Conservation (phyloP, 2,329 filamentous ascomycete species). For the Didymella segeticola region DNA sequence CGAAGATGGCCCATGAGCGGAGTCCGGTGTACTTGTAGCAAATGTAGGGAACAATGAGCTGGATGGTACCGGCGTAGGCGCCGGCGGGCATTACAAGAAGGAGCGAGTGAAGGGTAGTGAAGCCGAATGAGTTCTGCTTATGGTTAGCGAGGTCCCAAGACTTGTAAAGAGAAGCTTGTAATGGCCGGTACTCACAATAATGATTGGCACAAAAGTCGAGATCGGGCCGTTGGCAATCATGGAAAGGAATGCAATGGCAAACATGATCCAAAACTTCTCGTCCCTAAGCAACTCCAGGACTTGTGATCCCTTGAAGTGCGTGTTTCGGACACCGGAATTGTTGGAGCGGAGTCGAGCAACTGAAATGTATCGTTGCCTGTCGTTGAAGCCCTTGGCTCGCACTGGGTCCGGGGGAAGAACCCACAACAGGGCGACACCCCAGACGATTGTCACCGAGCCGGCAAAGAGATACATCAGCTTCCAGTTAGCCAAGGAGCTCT, state of each 20-base stretch:
- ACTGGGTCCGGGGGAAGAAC: constrained; percentile 53
- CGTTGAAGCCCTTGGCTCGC: constrained; percentile 42
- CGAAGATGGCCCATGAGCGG: constrained; percentile 36
- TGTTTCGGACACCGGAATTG: constrained; percentile 74
- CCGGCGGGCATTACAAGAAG: constrained; percentile 29
- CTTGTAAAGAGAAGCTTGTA: background rate
- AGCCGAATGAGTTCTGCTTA: constrained; percentile 25
- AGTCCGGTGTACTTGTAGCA: constrained; percentile 29
- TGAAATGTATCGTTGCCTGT: constrained; percentile 53
- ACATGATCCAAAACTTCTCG: constrained; percentile 59
- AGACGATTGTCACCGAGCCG: constrained; percentile 27
- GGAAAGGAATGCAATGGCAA: constrained; percentile 28
- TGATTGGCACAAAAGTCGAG: constrained; percentile 28
- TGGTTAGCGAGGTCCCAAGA: background rate
- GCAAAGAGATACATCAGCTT: constrained; percentile 37
- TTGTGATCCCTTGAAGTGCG: constrained; percentile 70
- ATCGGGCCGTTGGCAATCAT: constrained; percentile 37
- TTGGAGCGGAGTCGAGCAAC: constrained; percentile 75
- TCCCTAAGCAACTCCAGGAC: constrained; percentile 63
- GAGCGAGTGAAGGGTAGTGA: constrained; percentile 24
- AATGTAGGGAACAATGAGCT: constrained; percentile 25
- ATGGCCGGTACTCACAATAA: constrained; percentile 16
- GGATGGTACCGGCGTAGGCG: constrained; percentile 26
- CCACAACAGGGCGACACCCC: constrained; percentile 40
- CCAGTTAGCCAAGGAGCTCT: constrained; percentile 23